Base-by-base conservation (phyloP, 495 filamentous ascomycete species). In the Tetracladium setigerum region DNA sequence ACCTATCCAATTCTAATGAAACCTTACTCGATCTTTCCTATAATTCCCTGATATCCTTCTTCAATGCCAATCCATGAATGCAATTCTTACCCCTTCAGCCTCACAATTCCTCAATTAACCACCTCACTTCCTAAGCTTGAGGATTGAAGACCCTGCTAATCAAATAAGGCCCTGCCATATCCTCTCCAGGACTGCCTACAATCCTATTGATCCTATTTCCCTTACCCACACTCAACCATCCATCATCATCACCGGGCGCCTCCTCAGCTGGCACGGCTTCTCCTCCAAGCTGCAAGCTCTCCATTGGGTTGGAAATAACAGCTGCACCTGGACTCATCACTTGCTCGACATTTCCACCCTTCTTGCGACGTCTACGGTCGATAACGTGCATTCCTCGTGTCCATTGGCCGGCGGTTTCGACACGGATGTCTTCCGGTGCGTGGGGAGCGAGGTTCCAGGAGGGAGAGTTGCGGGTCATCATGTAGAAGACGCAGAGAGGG, bases 381-480 rank as follows among this genome's bases (percentile, higher is more conserved):
- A 88, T 69, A 14, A 97, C 75, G 61, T 87, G 89, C 82, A 89
- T 87, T 2, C 92, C 92, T 36, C 84, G 71, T 43, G 91, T 95
- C 92, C 92, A 98, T 65, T 97, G 91, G 5, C 92, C 92, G 27
- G 73, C 61, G 1, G 86, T 87, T 62, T 98, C 92, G 18, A 98
- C 69, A 12, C 92, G 74, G 42, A 97, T 83, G 64, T 98, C 92
- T 61, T 78, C 67, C 15, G 65, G 71, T 4, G 38, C 50, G 49
- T 67, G 62, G 10, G 62, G 51, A 16, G 67, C 62, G 19, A 67
- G 50, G 59, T 67, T 70, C 75, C 75, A 79, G 12, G 63, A 65
- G 12, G 71, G 67, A 33, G 71, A 61, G 40, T 70, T 66, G 31
- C 63, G 62, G 1, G 81, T 82, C 35, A 94, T 63, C 57, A 86